phyloP scores from a whole-genome alignment of 352 stramenopile species.

The Globisporangium echinulatum region DNA sequence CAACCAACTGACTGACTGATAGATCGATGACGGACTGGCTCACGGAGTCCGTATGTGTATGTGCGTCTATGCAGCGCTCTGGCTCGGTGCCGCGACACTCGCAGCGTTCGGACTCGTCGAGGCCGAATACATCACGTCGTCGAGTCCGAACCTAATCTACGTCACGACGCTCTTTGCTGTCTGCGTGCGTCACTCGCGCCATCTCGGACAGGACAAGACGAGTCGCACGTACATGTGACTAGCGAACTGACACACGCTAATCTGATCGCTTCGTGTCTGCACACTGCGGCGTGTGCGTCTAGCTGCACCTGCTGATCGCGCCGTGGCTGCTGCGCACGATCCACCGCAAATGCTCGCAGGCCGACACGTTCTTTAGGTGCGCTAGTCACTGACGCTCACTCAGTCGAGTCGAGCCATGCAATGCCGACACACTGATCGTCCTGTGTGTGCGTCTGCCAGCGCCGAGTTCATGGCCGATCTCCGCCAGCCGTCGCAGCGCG shows the following conservation, averaged over 20 bases:
- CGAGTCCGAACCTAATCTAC: conserved; percentile 55
- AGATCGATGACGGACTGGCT: too few species aligned
- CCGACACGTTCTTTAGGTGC: conserved; percentile 60
- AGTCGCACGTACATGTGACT: too few species aligned
- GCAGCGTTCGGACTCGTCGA: conserved; percentile 60
- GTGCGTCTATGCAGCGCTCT: conserved; percentile 30
- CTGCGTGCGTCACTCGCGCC: conserved; percentile 27
- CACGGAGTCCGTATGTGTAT: neutral
- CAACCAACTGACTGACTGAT: neutral
- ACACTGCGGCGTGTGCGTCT: neutral
- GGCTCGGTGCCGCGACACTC: conserved; percentile 51
- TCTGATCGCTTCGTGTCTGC: too few species aligned
- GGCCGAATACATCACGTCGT: conserved; percentile 40
- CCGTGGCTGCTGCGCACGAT: conserved; percentile 63
- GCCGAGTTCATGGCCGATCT: conserved; percentile 59
- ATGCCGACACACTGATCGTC: too few species aligned
- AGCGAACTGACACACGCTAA: too few species aligned
- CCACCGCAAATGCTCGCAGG: conserved; percentile 58
- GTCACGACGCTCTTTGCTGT: conserved; percentile 49
- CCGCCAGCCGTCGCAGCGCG: conserved; percentile 13
- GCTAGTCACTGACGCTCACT: too few species aligned
- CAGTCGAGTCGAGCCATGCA: too few species aligned
- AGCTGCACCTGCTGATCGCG: conserved; percentile 55
- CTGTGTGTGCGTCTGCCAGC: conserved; percentile 6
- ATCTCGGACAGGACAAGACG: neutral